Percentiles rank a stretch among this genome's conserved stretches.
These are phyloP conservation scores for Aquilaria agallochum DNA, from an alignment of 441 rosid genomes.

Conservation along the genomic window DNA sequence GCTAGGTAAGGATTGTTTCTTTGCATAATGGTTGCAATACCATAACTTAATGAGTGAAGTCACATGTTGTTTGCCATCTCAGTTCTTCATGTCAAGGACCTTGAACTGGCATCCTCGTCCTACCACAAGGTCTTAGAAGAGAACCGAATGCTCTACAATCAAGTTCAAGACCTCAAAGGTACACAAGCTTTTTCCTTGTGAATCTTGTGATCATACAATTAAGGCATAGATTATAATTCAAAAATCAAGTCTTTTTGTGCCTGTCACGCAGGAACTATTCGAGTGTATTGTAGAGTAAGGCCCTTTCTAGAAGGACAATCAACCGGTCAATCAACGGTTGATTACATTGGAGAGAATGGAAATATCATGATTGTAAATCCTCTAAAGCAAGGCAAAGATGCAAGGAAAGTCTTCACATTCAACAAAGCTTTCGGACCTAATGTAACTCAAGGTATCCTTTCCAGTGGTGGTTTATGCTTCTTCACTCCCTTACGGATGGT, in stretches of 20 bases:
- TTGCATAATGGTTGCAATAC: not conserved
- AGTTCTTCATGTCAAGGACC: constrained; percentile 61
- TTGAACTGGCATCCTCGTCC: constrained; percentile 72
- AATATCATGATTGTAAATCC: constrained; percentile 88
- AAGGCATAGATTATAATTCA: not conserved
- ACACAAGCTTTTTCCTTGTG: not conserved
- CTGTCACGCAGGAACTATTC: constrained; percentile 61
- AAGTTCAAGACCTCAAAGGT: constrained; percentile 98
- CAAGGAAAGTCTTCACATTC: constrained; percentile 77
- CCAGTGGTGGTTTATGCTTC: not conserved
- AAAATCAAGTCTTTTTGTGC: not conserved
- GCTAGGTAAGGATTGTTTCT: constrained; percentile 50
- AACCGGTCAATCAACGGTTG: constrained; percentile 60
- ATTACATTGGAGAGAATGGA: constrained; percentile 92
- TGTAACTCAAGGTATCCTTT: constrained; percentile 65
- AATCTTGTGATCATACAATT: constrained; percentile 5
- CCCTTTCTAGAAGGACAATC: constrained; percentile 75
- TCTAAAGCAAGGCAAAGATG: constrained; percentile 78
- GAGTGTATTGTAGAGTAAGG: constrained; percentile 86
- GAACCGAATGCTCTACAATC: constrained; percentile 87
- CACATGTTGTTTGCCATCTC: constrained; percentile 14
- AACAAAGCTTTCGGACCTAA: constrained; percentile 76
- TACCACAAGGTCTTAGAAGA: constrained; percentile 84
- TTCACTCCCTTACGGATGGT: not conserved
- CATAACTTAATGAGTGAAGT: constrained; percentile 10